A percentile compares a stretch with the other conserved stretches of the same genome.
Evolutionary conservation across 441 rosid species (phyloP).

Genomic region (Capsella rubella): DNA sequence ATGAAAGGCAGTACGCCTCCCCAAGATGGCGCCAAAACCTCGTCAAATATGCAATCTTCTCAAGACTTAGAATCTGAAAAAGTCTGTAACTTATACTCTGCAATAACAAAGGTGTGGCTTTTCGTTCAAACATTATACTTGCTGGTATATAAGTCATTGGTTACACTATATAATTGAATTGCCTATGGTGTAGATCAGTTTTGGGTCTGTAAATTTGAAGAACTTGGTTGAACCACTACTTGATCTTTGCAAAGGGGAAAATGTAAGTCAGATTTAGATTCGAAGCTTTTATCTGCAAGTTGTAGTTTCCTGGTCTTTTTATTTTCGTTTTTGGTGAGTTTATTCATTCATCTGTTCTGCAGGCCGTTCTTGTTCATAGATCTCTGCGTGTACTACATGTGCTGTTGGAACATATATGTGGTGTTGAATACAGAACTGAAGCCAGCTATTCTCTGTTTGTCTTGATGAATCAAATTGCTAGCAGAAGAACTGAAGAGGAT

Average conservation of each 20-base stretch:
- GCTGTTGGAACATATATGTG: constrained; percentile 69
- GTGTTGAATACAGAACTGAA: constrained; percentile 52
- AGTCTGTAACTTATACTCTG: constrained; percentile 55
- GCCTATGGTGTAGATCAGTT: constrained; percentile 60
- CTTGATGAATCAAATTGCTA: constrained; percentile 57
- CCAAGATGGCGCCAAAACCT: constrained; percentile 44
- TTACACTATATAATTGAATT: not conserved
- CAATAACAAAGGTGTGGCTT: constrained; percentile 61
- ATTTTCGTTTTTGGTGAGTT: constrained; percentile 17
- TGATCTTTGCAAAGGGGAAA: constrained; percentile 66
- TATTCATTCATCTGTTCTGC: constrained; percentile 41
- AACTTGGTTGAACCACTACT: constrained; percentile 72
- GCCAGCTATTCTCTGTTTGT: constrained; percentile 76
- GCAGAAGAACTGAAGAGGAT: constrained; percentile 57
- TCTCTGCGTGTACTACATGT: constrained; percentile 68
- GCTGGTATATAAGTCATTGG: not conserved
- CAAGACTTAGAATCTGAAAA: constrained; percentile 60
- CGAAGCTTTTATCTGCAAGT: constrained; percentile 9
- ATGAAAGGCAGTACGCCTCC: constrained; percentile 48
- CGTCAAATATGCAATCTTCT: constrained; percentile 46
- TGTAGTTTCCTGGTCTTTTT: constrained; percentile 9
- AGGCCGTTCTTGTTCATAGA: constrained; percentile 67
- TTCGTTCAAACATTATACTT: constrained; percentile 7
- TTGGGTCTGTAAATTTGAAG: constrained; percentile 66
- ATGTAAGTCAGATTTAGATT: constrained; percentile 57